These are phyloP conservation scores for Colletotrichum agaves DNA, from an alignment of 2,329 filamentous ascomycete genomes.

Conservation along the genomic window DNA sequence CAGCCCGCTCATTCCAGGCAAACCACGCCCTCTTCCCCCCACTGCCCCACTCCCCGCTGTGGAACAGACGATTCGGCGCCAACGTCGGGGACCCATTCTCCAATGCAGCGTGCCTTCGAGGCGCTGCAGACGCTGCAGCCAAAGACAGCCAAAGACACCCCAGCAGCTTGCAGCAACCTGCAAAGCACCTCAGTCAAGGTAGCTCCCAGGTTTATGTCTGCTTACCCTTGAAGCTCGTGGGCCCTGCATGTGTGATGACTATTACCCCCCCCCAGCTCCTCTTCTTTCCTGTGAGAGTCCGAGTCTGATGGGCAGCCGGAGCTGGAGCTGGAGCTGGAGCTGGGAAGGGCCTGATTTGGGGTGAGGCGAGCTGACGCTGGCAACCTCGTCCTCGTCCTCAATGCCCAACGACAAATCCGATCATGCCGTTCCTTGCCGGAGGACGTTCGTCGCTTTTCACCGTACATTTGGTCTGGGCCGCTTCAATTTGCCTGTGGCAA, in stretches of 20 bases:
- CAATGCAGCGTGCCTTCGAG: constrained; percentile 22
- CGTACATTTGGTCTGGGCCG: constrained; percentile 30
- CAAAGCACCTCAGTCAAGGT: neutral
- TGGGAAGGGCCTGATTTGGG: neutral
- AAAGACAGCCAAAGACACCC: neutral
- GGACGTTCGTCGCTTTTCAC: constrained; percentile 29
- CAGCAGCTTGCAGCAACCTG: constrained; percentile 5
- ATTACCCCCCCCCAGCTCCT: neutral
- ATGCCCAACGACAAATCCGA: neutral
- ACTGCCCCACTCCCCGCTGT: constrained; percentile 15
- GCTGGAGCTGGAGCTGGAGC: too few species aligned
- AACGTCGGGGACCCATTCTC: constrained; percentile 24
- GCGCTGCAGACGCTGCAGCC: constrained; percentile 26
- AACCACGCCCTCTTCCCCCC: neutral
- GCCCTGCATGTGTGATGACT: constrained; percentile 29
- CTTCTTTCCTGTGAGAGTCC: too few species aligned
- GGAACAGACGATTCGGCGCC: constrained; percentile 36
- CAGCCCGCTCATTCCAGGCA: constrained; percentile 1
- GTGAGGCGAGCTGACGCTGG: constrained; percentile 7
- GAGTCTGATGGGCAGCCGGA: too few species aligned
- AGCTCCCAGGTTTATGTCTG: constrained; percentile 32
- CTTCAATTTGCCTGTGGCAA: constrained; percentile 18
- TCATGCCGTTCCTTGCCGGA: constrained; percentile 31
- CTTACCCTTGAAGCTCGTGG: constrained; percentile 13
- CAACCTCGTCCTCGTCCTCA: constrained; percentile 25